Evolutionary conservation across 2,329 filamentous ascomycete species (phyloP).

Genomic region (Cytospora mali): DNA sequence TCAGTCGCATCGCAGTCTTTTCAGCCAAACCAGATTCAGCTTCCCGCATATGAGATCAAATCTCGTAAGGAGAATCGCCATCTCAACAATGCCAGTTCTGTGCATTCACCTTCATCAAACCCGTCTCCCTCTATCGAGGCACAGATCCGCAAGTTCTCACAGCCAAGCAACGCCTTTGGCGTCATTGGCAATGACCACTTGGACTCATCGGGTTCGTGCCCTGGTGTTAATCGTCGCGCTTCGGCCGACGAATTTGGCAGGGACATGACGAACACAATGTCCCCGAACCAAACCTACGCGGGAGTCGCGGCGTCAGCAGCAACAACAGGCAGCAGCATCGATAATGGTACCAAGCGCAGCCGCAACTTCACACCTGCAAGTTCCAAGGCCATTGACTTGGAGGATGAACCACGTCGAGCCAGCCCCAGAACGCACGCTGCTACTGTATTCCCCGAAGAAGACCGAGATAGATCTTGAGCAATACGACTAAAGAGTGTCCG

Average conservation of each 20-base stretch:
- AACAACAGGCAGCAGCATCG: slow-evolving; percentile 31
- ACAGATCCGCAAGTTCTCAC: slow-evolving; percentile 46
- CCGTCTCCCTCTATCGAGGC: slow-evolving; percentile 29
- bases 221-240: slow-evolving; percentile 36
- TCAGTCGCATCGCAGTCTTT: slow-evolving; percentile 31
- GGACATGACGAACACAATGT: slow-evolving; percentile 36
- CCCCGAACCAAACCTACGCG: slow-evolving; percentile 30
- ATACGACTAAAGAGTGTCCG: neutral
- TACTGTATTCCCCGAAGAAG: neutral
- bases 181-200: slow-evolving; percentile 30
- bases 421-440: slow-evolving; percentile 36
- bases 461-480: slow-evolving; percentile 1
- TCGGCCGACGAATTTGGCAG: slow-evolving; percentile 38
- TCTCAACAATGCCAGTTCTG: slow-evolving; percentile 31
- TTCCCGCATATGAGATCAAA: slow-evolving; percentile 43
- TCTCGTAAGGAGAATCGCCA: slow-evolving; percentile 49
- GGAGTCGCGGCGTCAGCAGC: slow-evolving; percentile 29
- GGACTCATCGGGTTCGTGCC: slow-evolving; percentile 32
- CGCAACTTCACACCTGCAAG: slow-evolving; percentile 51
- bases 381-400: slow-evolving; percentile 49
- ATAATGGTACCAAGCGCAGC: slow-evolving; percentile 48
- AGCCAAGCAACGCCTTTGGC: slow-evolving; percentile 31
- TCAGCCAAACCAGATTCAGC: slow-evolving; percentile 35
- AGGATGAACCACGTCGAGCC: slow-evolving; percentile 47
- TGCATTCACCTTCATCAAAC: slow-evolving; percentile 21